Conservation (phyloP, 2,329 filamentous ascomycete genomes). For the Cadophora malorum region DNA sequence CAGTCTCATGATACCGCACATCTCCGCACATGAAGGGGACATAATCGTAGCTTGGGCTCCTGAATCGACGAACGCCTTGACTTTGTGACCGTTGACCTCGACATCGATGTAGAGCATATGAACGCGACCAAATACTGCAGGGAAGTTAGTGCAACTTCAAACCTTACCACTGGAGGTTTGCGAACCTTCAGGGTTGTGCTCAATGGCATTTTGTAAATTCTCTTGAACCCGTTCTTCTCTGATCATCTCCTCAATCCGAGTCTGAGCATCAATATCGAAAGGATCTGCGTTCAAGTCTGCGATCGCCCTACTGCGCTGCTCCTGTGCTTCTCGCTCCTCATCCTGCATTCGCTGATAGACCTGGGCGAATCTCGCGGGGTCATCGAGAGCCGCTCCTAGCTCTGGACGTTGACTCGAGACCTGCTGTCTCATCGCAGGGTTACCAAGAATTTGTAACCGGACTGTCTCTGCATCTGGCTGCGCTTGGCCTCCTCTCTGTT, state of each 20-base stretch:
- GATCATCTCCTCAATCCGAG: conserved; percentile 95
- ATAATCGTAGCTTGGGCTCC: conserved; percentile 98
- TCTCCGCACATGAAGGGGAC: conserved; percentile 90
- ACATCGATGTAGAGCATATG: conserved; percentile 97
- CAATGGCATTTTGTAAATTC: conserved; percentile 95
- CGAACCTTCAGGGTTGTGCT: conserved; percentile 94
- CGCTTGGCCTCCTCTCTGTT: conserved; percentile 43
- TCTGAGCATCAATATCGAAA: conserved; percentile 91
- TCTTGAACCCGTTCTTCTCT: conserved; percentile 92
- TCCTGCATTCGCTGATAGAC: conserved; percentile 72
- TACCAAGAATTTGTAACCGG: conserved; percentile 81
- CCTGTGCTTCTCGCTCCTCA: conserved; percentile 73
- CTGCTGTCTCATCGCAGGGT: conserved; percentile 74
- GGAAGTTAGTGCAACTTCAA: not conserved
- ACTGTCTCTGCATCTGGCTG: conserved; percentile 78
- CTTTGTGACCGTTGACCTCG: conserved; percentile 88
- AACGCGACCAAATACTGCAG: conserved; percentile 85
- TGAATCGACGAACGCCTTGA: conserved; percentile 97
- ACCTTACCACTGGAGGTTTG: conserved; percentile 25
- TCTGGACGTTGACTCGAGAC: conserved; percentile 76
- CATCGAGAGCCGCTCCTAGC: conserved; percentile 76
- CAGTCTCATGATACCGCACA: conserved; percentile 94
- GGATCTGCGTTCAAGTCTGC: conserved; percentile 89
- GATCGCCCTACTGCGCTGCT: conserved; percentile 82
- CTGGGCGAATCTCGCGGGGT: conserved; percentile 77